Base-by-base conservation (phyloP, 805 yeast species). In the Naumovozyma castellii region DNA sequence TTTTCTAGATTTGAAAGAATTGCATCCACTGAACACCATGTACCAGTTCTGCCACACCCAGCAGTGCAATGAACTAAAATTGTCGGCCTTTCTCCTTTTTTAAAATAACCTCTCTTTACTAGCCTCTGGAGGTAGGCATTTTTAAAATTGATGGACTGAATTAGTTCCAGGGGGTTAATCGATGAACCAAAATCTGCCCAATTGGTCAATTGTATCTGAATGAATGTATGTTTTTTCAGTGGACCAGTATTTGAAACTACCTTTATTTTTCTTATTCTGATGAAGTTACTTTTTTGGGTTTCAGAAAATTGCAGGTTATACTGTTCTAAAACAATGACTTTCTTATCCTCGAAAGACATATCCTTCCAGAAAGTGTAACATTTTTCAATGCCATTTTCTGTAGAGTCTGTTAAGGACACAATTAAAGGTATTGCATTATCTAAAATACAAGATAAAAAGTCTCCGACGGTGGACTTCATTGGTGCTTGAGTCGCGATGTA, bases 31-130 rank as follows among this genome's bases (percentile, higher is more conserved):
- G 86, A 75, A 45, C 87, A 76, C 54, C 80, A 81, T 1, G 95
- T 84, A 2, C 98, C 98, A 0, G 97, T 86, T 42, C 98, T 68
- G 14, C 98, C 98, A 54, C 95, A 87, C 0, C 98, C 98, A 1
- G 97, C 97, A 5, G 95, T 84, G 56, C 98, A 90, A 61, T 90
- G 97, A 19, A 83, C 84, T 35, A 86, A 56, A 4, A 78, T 70
- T 17, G 85, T 83, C n/a, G n/a, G n/a, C n/a, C n/a, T n/a, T 5
- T 42, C 10, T 14, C 31, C 49, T 6, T 49, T 43, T 6, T 45
- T 32, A 36, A 39, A 44, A 18, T 40, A 39, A 6, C 46, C 37
- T 15, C 32, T 37, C 4, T 42, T 39, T 16, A 39, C 42, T 18
- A 58, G 42, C n/a, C 46, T 43, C 27, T 59, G 46, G 34, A 70